phyloP scores from a whole-genome alignment of 1,284 basidiomycete genomes.

The Thelephora terrestris region DNA sequence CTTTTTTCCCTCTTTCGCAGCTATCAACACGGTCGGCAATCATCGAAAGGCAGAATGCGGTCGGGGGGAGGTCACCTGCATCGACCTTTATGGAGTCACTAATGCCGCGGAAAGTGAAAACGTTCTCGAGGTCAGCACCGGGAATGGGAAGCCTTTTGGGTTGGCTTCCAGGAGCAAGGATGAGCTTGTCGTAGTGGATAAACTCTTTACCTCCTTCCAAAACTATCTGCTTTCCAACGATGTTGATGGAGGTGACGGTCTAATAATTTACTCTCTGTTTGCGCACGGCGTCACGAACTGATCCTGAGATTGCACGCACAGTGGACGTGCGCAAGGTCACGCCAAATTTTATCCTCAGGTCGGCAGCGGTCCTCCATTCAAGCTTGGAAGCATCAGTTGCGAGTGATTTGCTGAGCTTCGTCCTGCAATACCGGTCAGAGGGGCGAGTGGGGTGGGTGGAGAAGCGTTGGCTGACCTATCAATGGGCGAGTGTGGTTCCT shows the following conservation, averaged over 20 bases:
- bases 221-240: constrained; percentile 48
- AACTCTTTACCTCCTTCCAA: constrained; percentile 47
- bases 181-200: constrained; percentile 61
- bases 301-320: constrained; percentile 28
- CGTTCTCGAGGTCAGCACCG: constrained; percentile 69
- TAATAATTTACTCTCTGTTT: constrained; percentile 1
- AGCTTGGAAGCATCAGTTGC: constrained; percentile 71
- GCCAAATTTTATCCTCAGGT: constrained; percentile 74
- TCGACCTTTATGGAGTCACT: constrained; percentile 72
- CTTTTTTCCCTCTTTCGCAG: constrained; percentile 54
- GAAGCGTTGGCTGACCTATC: constrained; percentile 48
- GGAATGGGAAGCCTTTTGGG: constrained; percentile 71
- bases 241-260: constrained; percentile 56
- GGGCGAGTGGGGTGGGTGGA: background rate
- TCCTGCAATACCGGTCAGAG: constrained; percentile 32
- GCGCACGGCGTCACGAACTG: background rate
- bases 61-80: constrained; percentile 34
- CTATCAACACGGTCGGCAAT: constrained; percentile 9
- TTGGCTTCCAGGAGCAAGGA: constrained; percentile 62
- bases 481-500: constrained; percentile 77
- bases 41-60: background rate
- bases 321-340: constrained; percentile 65
- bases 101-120: constrained; percentile 69
- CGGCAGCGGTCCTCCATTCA: constrained; percentile 62
- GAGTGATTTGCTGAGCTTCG: constrained; percentile 85